phyloP scores from a whole-genome alignment of 805 yeast species.

The Suhomyces emberorum region DNA sequence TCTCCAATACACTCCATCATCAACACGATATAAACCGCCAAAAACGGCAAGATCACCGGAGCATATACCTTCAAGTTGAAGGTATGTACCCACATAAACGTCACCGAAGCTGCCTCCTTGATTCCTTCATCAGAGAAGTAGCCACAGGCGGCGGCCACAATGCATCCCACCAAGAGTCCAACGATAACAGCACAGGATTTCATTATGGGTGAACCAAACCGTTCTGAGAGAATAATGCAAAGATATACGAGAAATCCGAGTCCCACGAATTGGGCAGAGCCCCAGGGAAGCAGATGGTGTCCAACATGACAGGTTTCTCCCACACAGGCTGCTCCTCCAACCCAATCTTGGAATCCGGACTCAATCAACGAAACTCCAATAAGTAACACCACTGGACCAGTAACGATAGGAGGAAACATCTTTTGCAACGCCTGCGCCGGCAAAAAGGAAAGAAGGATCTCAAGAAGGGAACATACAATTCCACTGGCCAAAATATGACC shows the following conservation, averaged over 20 bases:
- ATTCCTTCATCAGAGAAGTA: constrained; percentile 63
- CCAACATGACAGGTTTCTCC: constrained; percentile 26
- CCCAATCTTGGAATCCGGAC: constrained; percentile 80
- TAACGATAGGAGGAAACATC: constrained; percentile 84
- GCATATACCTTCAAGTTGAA: constrained; percentile 75
- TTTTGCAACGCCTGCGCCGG: constrained; percentile 71
- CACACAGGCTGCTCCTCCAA: constrained; percentile 77
- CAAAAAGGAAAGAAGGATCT: constrained; percentile 67
- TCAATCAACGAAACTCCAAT: constrained; percentile 71
- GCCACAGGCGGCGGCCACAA: constrained; percentile 87
- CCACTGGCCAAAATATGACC: constrained; percentile 85
- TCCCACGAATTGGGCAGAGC: constrained; percentile 83
- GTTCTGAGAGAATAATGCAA: constrained; percentile 71
- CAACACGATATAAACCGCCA: constrained; percentile 76
- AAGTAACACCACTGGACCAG: constrained; percentile 87
- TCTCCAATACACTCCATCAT: constrained; percentile 96
- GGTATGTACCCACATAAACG: constrained; percentile 86
- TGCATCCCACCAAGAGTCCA: constrained; percentile 84
- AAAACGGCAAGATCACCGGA: constrained; percentile 79
- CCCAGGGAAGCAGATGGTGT: constrained; percentile 62
- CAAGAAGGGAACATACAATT: constrained; percentile 71
- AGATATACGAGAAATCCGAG: constrained; percentile 80
- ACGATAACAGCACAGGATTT: constrained; percentile 88
- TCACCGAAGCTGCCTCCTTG: constrained; percentile 71
- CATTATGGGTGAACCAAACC: constrained; percentile 92